These are phyloP conservation scores for Candida maris DNA, from an alignment of 805 yeast species.

Conservation along the genomic window DNA sequence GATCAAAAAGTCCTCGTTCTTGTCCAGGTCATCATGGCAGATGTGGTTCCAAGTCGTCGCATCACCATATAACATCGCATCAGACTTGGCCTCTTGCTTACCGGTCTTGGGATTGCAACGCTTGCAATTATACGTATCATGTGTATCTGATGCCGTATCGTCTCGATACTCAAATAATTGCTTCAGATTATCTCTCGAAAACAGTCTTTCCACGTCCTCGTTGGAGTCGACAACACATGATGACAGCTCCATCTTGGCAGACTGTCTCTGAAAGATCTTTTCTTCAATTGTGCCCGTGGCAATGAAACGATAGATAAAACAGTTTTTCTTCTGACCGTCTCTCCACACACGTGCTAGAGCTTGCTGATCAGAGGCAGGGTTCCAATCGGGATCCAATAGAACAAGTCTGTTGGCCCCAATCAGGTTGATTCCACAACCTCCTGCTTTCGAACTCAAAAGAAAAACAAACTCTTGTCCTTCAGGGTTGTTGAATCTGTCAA, in stretches of 20 bases:
- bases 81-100: slow-evolving; percentile 59
- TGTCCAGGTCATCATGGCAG: slow-evolving; percentile 53
- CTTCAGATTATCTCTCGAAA: slow-evolving; percentile 75
- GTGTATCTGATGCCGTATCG: slow-evolving; percentile 80
- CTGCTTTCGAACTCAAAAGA: slow-evolving; percentile 90
- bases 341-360: slow-evolving; percentile 98
- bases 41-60: slow-evolving; percentile 97
- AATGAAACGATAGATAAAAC: slow-evolving; percentile 90
- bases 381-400: slow-evolving; percentile 92
- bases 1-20: slow-evolving; percentile 73
- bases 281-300: slow-evolving; percentile 96
- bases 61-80: slow-evolving; percentile 95
- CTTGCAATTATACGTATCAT: slow-evolving; percentile 84
- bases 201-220: slow-evolving; percentile 89
- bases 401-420: slow-evolving; percentile 94
- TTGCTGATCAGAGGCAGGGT: slow-evolving; percentile 97
- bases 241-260: slow-evolving; percentile 87
- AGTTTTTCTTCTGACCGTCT: slow-evolving; percentile 97
- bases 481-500: slow-evolving; percentile 88
- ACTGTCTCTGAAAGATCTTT: slow-evolving; percentile 91
- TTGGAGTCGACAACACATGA: slow-evolving; percentile 97
- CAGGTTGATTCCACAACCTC: slow-evolving; percentile 97
- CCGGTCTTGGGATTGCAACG: slow-evolving; percentile 57
- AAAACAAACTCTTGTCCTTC: slow-evolving; percentile 85
- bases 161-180: slow-evolving; percentile 70